Base-by-base conservation (phyloP, 1,284 basidiomycete genomes). In the Irpex sp. region DNA sequence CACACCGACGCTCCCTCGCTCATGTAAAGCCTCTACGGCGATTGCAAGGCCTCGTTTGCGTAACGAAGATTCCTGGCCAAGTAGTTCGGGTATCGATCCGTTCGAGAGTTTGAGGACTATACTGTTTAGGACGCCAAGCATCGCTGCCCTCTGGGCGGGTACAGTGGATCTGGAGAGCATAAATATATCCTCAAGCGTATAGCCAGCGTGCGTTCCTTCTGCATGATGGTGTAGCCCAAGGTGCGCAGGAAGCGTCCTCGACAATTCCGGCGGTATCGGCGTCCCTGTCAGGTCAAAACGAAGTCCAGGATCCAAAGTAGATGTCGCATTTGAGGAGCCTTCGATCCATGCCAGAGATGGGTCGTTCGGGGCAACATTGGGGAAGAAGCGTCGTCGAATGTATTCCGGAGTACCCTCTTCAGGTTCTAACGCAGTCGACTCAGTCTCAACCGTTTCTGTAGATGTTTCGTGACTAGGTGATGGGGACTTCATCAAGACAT, bases 191-290 rank as follows among this genome's bases (percentile, higher is more conserved):
- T 90, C 86, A 0, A 96, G 75, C 0, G 93, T 95, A 73, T 97
- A 98, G 0, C 95, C 96, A 0, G 95, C 94, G 64, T 78, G 84
- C 2, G 77, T 73, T 19, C 88, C 87, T 61, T 93, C 90, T 0
- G 92, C 85, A 63, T 97, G 95, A 72, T 97, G 95, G 73, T 98
- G 95, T 21, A 97, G 78, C 1, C 95, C 95, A 1, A 94, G 80
- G 73, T 94, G 87, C 0, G 89, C 88, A 0, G 93, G 93, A 4
- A 95, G 74, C 2, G 76, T 76, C 0, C 77, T 71, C 1, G 84
- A 81, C 2, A 84, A 64, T 1, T 78, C 71, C 0, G 76, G 63
- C 0, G 88, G 77, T 16, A 96, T 86, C 0, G 83, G 81, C 4
- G 75, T 77, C 5, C 93, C 94, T 0, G 82, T 78, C 1, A 95